Percentiles rank a stretch among this genome's conserved stretches.
phyloP scores from a whole-genome alignment of 169 alveolate genomes.

The Eimeria praecox region DNA sequence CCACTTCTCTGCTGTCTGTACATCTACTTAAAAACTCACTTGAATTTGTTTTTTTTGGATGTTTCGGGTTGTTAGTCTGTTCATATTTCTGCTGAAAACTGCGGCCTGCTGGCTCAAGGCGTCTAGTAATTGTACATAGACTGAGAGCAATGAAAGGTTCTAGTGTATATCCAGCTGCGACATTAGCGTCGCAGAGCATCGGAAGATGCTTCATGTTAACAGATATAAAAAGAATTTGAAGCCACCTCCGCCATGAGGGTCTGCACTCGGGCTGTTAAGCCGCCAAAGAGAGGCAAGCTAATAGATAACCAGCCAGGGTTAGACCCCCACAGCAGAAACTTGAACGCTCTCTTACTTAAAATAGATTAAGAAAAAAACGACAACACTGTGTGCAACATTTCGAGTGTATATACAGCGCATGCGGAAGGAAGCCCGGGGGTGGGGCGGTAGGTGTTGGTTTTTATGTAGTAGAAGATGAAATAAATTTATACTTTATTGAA shows the following conservation, averaged over 20 bases:
- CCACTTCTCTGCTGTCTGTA: background rate
- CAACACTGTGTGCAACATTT: background rate
- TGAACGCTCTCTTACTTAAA: background rate
- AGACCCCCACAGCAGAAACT: slow-evolving; percentile 8
- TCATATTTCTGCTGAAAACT: slow-evolving; percentile 77
- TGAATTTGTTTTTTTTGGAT: background rate
- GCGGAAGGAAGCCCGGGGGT: slow-evolving; percentile 23
- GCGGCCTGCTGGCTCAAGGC: slow-evolving; percentile 81
- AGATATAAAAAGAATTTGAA: background rate
- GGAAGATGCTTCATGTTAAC: slow-evolving; percentile 10
- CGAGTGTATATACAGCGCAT: background rate
- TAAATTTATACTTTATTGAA: too few species aligned
- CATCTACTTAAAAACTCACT: background rate
- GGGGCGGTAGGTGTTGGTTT: background rate
- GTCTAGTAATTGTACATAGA: slow-evolving; percentile 51
- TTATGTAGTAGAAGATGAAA: background rate
- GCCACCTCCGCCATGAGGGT: background rate
- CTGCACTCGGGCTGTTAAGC: background rate
- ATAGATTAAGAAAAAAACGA: background rate
- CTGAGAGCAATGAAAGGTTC: slow-evolving; percentile 1
- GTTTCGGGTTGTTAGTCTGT: background rate
- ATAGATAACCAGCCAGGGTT: background rate
- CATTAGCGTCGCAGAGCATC: slow-evolving; percentile 62
- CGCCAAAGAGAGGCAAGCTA: background rate
- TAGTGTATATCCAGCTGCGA: background rate